Evolutionary conservation across 73 alveolate species (phyloP), one percentile per base, ranked within the genome.

Genomic region (Paramecium tetraurelia): DNA sequence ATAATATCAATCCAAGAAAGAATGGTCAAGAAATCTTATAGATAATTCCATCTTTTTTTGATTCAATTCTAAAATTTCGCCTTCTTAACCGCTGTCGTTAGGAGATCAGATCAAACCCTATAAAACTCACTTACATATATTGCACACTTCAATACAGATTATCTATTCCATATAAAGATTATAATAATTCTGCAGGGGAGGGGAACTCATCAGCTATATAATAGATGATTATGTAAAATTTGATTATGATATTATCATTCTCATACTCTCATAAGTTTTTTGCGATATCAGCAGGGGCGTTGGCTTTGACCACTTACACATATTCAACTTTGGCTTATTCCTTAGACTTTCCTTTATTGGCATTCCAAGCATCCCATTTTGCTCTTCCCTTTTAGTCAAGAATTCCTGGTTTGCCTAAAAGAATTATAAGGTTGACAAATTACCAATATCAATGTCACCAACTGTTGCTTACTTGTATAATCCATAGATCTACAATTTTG

Each of bases 351-450:
- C 98, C 99, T 53, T 96, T 96, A 76, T 84, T 93, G 16, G 95
- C 95, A 59, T 93, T 97, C 99, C 99, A 97, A 6, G 99, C 98
- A 41, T 97, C 99, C 99, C 99, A 97, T 86, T 97, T 97, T 58
- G 97, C 96, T 92, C 95, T 97, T 31, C 98, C 99, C 95, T 96
- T 97, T 68, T 92, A 68, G 95, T 96, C 99, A 38, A 97, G 90
- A 95, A 96, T 89, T 69, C 99, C 99, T 68, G 99, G 99, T 77
- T 93, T 95, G 5, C 48, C 85, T 80, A 22, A 48, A 80, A 2
- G 1, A 1, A 3, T 40, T 11, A 18, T 21, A 77, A 29, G 41
- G 5, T 9, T n/a, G 11, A 10, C 4, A n/a, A 4, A 41, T n/a
- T 80, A 20, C 89, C 95, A 46, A 95, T 97, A 93, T 94, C 96